phyloP scores from a whole-genome alignment of 78 protist genomes.

The Mastigamoeba balamuthi region DNA sequence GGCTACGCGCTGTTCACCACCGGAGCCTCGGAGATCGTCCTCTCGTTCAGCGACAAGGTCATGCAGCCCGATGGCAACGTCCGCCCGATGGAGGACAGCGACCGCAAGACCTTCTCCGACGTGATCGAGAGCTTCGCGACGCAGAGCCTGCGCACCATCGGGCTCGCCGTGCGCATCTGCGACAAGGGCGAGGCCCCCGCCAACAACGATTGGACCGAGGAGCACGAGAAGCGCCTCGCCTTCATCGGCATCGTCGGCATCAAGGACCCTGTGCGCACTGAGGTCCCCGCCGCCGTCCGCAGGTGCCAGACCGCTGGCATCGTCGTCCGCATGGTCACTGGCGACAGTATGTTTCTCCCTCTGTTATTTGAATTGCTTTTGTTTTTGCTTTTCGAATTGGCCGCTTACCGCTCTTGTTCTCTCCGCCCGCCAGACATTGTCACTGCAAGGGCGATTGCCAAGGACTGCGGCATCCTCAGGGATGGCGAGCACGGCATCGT shows the following conservation, averaged over 20 bases:
- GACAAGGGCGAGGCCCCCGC: no score
- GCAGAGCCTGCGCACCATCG: constrained; percentile 75
- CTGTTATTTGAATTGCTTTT: no score
- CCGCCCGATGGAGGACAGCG: constrained; percentile 20
- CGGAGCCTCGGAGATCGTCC: constrained; percentile 61
- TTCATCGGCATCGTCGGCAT: constrained; percentile 85
- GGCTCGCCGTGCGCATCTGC: constrained; percentile 65
- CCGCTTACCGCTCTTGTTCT: no score
- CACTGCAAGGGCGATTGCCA: constrained; percentile 89
- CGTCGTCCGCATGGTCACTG: constrained; percentile 96
- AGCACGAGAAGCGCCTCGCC: constrained; percentile 20
- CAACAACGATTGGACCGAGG: neutral
- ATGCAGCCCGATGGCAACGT: constrained; percentile 30
- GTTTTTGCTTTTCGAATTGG: no score
- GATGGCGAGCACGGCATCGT: constrained; percentile 56
- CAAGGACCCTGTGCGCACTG: constrained; percentile 37
- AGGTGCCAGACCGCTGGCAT: constrained; percentile 86
- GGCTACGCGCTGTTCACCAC: constrained; percentile 20
- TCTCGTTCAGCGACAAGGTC: constrained; percentile 35
- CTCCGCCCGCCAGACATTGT: constrained; percentile 49
- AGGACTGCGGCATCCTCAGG: constrained; percentile 81
- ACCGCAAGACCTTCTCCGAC: neutral
- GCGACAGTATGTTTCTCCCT: no score
- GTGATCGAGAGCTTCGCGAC: constrained; percentile 43
- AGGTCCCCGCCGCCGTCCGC: constrained; percentile 85